Percentiles rank a stretch among this genome's conserved stretches.
Evolutionary conservation across 1,284 basidiomycete species (phyloP).

Genomic region (Chiua sp.): DNA sequence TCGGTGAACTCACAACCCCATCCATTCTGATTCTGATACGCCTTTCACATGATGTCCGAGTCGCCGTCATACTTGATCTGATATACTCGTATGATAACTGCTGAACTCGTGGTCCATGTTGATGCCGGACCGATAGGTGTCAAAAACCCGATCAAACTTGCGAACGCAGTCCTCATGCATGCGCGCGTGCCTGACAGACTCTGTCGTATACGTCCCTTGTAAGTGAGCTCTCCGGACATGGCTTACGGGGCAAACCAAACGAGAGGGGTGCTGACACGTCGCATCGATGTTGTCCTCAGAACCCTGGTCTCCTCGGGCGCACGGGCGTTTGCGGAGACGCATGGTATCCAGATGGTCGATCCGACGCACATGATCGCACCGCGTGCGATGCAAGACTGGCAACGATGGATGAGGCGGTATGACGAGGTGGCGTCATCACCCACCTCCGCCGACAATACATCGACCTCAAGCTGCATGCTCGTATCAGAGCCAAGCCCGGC

Average conservation of each 20-base stretch:
- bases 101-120: not conserved
- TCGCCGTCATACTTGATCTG: not conserved
- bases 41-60: too few relatives aligned
- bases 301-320: conserved; percentile 61
- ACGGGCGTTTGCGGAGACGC: conserved; percentile 46
- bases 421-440: conserved; percentile 1
- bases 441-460: too few relatives aligned
- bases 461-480: too few relatives aligned
- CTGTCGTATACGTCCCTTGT: conserved; percentile 73
- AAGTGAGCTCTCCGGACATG: conserved; percentile 1
- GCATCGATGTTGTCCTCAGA: conserved; percentile 31
- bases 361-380: conserved; percentile 53
- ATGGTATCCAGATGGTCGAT: conserved; percentile 41
- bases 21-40: not conserved
- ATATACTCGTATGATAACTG: not conserved
- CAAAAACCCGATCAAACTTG: conserved; percentile 68
- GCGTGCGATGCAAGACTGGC: conserved; percentile 59
- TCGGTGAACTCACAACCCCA: not conserved
- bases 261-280: not conserved
- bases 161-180: conserved; percentile 59
- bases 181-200: conserved; percentile 53
- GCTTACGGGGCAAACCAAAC: too few relatives aligned
- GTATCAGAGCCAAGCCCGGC: too few relatives aligned
- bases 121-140: conserved; percentile 48
- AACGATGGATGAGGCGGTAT: conserved; percentile 58